These are phyloP conservation scores for Xylariaceae sp. DNA, from an alignment of 2,329 filamentous ascomycete genomes.

Conservation along the genomic window DNA sequence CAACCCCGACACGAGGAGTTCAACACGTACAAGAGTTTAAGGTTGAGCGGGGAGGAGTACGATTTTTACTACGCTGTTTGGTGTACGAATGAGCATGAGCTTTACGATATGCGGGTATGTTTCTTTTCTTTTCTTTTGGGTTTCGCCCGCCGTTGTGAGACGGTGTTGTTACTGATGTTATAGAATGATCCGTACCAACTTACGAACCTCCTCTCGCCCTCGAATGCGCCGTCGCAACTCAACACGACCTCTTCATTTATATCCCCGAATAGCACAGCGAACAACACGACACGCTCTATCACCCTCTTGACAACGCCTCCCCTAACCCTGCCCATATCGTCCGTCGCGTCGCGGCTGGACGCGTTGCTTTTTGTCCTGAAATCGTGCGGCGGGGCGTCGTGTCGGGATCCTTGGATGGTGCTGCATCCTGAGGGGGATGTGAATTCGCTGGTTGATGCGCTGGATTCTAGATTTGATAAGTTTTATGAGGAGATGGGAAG, in stretches of 20 bases:
- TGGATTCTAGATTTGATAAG: slow-evolving; percentile 39
- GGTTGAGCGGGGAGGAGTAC: slow-evolving; percentile 46
- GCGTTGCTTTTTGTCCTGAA: slow-evolving; percentile 50
- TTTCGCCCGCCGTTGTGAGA: slow-evolving; percentile 14
- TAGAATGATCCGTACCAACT: slow-evolving; percentile 29
- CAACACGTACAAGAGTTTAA: slow-evolving; percentile 56
- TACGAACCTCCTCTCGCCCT: slow-evolving; percentile 36
- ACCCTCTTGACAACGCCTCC: slow-evolving; percentile 10
- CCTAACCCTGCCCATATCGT: slow-evolving; percentile 25
- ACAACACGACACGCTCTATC: neutral
- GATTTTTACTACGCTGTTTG: slow-evolving; percentile 52
- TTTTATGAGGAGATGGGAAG: slow-evolving; percentile 41
- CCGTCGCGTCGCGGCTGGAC: slow-evolving; percentile 42
- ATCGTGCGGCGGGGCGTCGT: slow-evolving; percentile 43
- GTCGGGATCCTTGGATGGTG: slow-evolving; percentile 45
- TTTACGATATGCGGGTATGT: slow-evolving; percentile 52
- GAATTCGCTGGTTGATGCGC: slow-evolving; percentile 40
- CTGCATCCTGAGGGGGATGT: slow-evolving; percentile 46
- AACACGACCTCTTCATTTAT: neutral
- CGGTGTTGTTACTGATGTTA: slow-evolving; percentile 31
- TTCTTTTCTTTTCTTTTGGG: slow-evolving; percentile 47
- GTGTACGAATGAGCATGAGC: slow-evolving; percentile 57
- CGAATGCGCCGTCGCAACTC: neutral
- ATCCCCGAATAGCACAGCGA: too few species aligned
- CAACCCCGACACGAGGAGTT: slow-evolving; percentile 12